Conservation (phyloP, 331 rosid genomes). For the Telfairia occidentalis region DNA sequence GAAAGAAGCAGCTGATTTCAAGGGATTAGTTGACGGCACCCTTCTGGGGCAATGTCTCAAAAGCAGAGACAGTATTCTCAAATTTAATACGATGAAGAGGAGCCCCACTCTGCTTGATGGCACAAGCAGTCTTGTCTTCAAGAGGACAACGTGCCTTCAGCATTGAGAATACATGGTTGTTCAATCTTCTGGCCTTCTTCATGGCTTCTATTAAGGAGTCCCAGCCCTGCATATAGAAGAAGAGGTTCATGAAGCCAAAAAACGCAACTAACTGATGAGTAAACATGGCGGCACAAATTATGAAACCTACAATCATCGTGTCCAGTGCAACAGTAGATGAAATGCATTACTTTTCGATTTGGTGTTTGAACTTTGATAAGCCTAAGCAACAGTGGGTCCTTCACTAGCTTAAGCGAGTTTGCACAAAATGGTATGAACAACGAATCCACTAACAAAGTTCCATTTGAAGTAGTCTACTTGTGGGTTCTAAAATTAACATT, state of each 20-base stretch:
- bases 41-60: constrained; percentile 92
- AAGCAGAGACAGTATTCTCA: constrained; percentile 88
- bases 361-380: not conserved
- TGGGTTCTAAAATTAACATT: not conserved
- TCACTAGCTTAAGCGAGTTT: not conserved
- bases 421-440: not conserved
- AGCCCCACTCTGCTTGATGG: constrained; percentile 95
- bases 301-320: not conserved
- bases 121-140: constrained; percentile 97
- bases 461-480: not conserved
- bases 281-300: not conserved
- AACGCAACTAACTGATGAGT: not conserved
- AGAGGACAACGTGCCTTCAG: constrained; percentile 95
- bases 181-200: constrained; percentile 93
- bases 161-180: constrained; percentile 96
- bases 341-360: not conserved
- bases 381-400: not conserved
- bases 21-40: constrained; percentile 24
- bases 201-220: constrained; percentile 70
- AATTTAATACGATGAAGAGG: constrained; percentile 81
- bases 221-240: constrained; percentile 53
- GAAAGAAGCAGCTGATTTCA: not conserved
- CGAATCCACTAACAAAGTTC: not conserved
- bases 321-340: not conserved
- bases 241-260: not conserved